Evolutionary conservation across 2,329 filamentous ascomycete species (phyloP).

Genomic region (Metarhizium rileyi): DNA sequence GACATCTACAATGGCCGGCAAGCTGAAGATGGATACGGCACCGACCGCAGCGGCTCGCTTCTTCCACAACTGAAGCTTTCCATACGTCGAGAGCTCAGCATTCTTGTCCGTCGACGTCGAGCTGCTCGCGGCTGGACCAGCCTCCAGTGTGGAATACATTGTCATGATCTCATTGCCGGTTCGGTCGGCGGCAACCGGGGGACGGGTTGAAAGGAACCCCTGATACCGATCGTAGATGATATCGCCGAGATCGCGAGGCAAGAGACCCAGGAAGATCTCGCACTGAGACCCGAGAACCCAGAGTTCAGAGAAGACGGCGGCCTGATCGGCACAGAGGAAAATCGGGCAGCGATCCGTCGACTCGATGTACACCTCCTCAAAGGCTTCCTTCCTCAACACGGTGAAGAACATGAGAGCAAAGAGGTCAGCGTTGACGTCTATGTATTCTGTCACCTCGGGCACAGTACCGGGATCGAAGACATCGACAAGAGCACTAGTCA

Average conservation of each 20-base stretch:
- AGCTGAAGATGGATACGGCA: slow-evolving; percentile 51
- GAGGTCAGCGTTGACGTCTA: slow-evolving; percentile 42
- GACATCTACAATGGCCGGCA: slow-evolving; percentile 53
- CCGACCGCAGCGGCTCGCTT: slow-evolving; percentile 35
- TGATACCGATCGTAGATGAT: slow-evolving; percentile 25
- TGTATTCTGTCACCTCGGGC: slow-evolving; percentile 14
- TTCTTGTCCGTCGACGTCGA: not conserved
- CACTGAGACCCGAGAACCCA: slow-evolving; percentile 55
- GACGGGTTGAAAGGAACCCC: slow-evolving; percentile 16
- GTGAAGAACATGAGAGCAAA: slow-evolving; percentile 48
- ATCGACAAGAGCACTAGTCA: slow-evolving; percentile 27
- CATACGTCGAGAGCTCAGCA: not conserved
- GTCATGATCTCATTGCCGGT: slow-evolving; percentile 23
- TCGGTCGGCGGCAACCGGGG: slow-evolving; percentile 15
- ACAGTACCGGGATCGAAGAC: slow-evolving; percentile 17
- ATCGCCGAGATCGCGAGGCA: slow-evolving; percentile 36
- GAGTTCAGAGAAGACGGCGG: slow-evolving; percentile 52
- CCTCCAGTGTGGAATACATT: slow-evolving; percentile 22
- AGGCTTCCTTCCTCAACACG: slow-evolving; percentile 42
- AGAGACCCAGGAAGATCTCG: slow-evolving; percentile 50
- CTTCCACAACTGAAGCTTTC: slow-evolving; percentile 12
- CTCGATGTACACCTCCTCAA: slow-evolving; percentile 54
- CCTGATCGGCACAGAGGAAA: slow-evolving; percentile 53
- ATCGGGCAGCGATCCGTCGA: slow-evolving; percentile 52
- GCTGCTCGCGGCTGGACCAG: not conserved